Evolutionary conservation across 306 rosid species (phyloP), one percentile per base, ranked within the genome.

Genomic region (Dalbergia cochinchinensis): DNA sequence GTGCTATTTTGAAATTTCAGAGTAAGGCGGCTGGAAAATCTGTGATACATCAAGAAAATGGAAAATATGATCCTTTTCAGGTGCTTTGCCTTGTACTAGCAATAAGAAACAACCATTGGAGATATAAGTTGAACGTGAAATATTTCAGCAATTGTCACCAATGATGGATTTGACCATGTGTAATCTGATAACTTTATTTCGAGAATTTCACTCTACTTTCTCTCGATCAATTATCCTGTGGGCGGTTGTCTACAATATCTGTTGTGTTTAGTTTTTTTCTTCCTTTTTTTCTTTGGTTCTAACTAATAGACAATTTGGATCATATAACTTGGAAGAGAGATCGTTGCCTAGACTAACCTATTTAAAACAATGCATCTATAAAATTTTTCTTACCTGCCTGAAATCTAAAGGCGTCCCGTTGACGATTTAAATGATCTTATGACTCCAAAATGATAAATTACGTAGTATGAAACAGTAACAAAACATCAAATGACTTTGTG

Each of bases 11-110:
- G 63, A 68, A 15, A 64, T 79, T 69, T 69, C 66, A 45, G 47
- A 14, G 79, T 2, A 4, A 22, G 79, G 74, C 73, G 70, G 81
- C n/a, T 37, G 54, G 26, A 8, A 54, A 73, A 18, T 22, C 20
- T 5, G 3, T 22, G 48, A 51, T 26, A 55, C 44, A 8, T 41
- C 39, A 10, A 71, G 55, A 61, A 60, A 60, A 68, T 58, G 69
- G 68, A 59, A 55, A 10, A 19, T 11, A 22, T 22, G 62, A 48
- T 13, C 22, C 14, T 16, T n/a, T 14, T 62, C 12, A 9, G 33
- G 34, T 20, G 33, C 45, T 26, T 12, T 48, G 31, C 34, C 60
- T 44, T 34, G 13, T 48, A 12, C 9, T 18, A 33, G 63, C 53
- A 14, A 10, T 34, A 58, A 58, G 50, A 26, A 69, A 39, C 22